Conservation (phyloP, 441 rosid species). For the Cnidoscolus chayamansa region DNA sequence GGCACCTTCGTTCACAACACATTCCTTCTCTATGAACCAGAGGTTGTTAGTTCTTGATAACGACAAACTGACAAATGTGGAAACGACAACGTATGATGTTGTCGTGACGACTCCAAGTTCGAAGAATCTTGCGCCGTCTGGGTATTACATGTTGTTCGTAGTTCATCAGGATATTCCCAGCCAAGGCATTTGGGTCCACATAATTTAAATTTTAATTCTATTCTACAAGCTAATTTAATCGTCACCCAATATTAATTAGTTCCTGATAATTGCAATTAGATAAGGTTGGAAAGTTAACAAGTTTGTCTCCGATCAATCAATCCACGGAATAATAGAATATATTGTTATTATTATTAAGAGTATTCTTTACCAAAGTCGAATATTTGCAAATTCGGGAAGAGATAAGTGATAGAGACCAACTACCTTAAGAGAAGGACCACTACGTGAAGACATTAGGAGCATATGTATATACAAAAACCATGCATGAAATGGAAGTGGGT, state of each 20-base stretch:
- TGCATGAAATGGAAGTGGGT: too few species aligned
- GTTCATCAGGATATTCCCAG: constrained; percentile 71
- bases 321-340: too few species aligned
- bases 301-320: too few species aligned
- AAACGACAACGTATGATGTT: constrained; percentile 28
- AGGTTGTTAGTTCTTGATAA: constrained; percentile 56
- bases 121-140: constrained; percentile 63
- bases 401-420: too few species aligned
- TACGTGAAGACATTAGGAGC: too few species aligned
- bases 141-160: constrained; percentile 69
- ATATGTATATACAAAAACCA: too few species aligned
- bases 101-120: constrained; percentile 45
- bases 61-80: constrained; percentile 25
- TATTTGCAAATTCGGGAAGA: too few species aligned
- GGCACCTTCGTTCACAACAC: constrained; percentile 73
- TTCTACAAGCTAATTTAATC: background rate
- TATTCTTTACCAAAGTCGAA: too few species aligned
- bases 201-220: constrained; percentile 28
- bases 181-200: constrained; percentile 61
- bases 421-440: too few species aligned
- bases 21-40: constrained; percentile 78
- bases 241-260: background rate
- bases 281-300: too few species aligned
- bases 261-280: too few species aligned
- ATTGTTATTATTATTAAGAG: too few species aligned